Conservation (phyloP, 2,329 filamentous ascomycete genomes). For the Alternaria consortialis region DNA sequence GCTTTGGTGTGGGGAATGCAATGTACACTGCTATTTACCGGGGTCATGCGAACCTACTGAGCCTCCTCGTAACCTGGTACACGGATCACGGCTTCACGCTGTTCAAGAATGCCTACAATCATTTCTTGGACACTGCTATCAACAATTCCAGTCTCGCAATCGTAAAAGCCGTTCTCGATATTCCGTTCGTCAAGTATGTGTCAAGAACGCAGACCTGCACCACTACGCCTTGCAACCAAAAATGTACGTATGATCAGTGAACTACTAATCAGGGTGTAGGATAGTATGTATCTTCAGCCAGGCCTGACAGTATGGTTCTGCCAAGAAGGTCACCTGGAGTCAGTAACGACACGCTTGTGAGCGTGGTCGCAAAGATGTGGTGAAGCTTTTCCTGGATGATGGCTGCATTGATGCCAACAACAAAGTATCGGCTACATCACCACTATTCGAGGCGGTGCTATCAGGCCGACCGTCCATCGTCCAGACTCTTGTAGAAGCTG, state of each 20-base stretch:
- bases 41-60: background rate
- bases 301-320: accelerated
- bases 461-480: background rate
- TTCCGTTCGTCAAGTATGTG: accelerated
- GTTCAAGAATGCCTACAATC: background rate
- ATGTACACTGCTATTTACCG: background rate
- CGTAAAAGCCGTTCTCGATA: background rate
- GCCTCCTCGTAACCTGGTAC: background rate
- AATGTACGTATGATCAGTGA: no score
- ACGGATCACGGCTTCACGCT: background rate
- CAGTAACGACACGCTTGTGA: background rate
- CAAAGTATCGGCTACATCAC: background rate
- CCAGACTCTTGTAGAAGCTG: background rate
- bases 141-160: background rate
- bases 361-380: background rate
- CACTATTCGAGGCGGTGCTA: background rate
- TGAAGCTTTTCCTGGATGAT: background rate
- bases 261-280: no score
- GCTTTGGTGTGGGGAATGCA: background rate
- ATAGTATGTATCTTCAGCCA: no score
- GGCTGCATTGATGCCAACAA: background rate
- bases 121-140: background rate
- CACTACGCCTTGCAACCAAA: no score
- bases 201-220: no score
- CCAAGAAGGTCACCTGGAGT: background rate